Evolutionary conservation across 805 yeast genomes (phyloP).

Genomic region (Cyberlindnera petersonii): DNA sequence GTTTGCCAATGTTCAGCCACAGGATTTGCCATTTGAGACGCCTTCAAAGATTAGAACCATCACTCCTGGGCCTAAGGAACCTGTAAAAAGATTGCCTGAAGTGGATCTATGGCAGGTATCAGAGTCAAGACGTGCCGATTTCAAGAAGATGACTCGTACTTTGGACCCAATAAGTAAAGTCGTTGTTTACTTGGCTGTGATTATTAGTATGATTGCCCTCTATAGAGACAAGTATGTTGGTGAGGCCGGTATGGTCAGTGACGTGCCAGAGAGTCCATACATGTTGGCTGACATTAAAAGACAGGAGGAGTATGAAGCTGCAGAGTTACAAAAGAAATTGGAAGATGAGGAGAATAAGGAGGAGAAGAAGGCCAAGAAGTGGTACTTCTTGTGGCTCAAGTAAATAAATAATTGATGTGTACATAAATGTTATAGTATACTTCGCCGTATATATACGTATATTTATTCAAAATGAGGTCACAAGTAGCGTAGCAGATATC

Average conservation of each 20-base stretch:
- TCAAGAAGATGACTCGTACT: conserved; percentile 43
- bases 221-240: conserved; percentile 52
- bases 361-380: conserved; percentile 14
- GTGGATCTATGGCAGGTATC: conserved; percentile 42
- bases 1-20: conserved; percentile 43
- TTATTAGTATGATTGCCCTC: conserved; percentile 48
- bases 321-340: conserved; percentile 13
- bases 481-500: too few relatives aligned
- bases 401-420: too few relatives aligned
- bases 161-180: conserved; percentile 57
- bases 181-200: conserved; percentile 44
- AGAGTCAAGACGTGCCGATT: conserved; percentile 39
- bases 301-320: conserved; percentile 16
- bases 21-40: conserved; percentile 54
- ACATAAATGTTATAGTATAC: too few relatives aligned
- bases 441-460: too few relatives aligned
- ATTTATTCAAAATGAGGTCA: background rate
- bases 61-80: conserved; percentile 16
- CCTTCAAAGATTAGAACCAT: conserved; percentile 32
- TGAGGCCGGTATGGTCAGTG: conserved; percentile 36
- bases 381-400: conserved; percentile 29
- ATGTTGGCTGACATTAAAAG: conserved; percentile 35
- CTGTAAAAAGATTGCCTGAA: conserved; percentile 32
- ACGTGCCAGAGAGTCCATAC: conserved; percentile 35
- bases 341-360: conserved; percentile 5